Evolutionary conservation across 257 asterid species (phyloP).

Genomic region (Solanum appendiculatum): DNA sequence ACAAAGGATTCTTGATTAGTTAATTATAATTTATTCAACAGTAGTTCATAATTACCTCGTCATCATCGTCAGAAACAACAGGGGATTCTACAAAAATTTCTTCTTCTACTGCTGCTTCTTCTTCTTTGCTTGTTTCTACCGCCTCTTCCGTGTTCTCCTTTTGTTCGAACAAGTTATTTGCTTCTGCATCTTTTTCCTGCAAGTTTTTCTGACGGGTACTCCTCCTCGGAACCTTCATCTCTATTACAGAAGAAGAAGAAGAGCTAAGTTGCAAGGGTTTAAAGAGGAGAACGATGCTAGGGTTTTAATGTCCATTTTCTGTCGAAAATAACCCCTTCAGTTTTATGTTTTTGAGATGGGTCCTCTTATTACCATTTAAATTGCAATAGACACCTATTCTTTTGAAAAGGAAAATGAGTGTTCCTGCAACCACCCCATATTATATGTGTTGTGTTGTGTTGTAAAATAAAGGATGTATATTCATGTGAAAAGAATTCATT

Average conservation of each 20-base stretch:
- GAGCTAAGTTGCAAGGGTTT: background rate
- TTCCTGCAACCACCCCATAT: no score
- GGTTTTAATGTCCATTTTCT: background rate
- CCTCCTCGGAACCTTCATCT: background rate
- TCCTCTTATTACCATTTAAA: background rate
- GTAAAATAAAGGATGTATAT: no score
- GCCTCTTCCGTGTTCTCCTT: background rate
- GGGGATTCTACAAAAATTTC: conserved; percentile 2
- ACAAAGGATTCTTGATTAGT: background rate
- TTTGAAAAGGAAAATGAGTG: no score
- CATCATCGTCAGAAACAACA: conserved; percentile 6
- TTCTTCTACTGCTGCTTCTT: background rate
- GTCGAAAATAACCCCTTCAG: background rate
- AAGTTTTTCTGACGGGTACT: background rate
- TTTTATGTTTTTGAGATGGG: background rate
- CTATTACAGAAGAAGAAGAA: background rate
- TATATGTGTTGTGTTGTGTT: no score
- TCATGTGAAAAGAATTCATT: no score
- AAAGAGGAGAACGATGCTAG: background rate
- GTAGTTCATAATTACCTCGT: conserved; percentile 1
- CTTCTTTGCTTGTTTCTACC: background rate
- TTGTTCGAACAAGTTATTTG: background rate
- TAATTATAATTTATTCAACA: background rate
- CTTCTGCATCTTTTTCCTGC: background rate
- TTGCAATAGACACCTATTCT: background rate